A percentile compares a stretch with the other conserved stretches of the same genome.
Conservation (phyloP, 2,329 filamentous ascomycete species). For the Epichloe typhina region DNA sequence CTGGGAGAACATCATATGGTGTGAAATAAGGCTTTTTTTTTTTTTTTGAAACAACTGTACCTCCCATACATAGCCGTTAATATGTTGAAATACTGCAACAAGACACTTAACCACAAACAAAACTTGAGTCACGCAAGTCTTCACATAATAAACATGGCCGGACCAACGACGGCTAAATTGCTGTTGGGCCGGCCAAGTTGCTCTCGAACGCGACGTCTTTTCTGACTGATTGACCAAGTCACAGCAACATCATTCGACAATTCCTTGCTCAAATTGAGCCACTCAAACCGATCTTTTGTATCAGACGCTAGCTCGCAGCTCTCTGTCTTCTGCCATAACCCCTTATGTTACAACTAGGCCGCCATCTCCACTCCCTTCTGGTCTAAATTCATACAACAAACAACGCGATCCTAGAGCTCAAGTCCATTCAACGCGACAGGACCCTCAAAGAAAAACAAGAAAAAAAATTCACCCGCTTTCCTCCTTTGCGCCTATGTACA, state of each 20-base stretch:
- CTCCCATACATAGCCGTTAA: neutral
- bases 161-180: no score
- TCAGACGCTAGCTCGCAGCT: neutral
- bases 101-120: neutral
- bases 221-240: neutral
- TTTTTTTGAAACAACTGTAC: neutral
- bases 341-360: constrained; percentile 4
- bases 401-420: neutral
- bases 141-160: no score
- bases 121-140: no score
- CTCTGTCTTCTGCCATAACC: neutral
- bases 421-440: neutral
- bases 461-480: neutral
- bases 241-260: neutral
- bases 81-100: neutral
- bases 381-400: constrained; percentile 4
- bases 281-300: neutral
- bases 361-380: neutral
- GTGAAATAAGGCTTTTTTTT: neutral
- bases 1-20: neutral
- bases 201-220: no score
- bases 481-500: constrained; percentile 1
- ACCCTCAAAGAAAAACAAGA: neutral
- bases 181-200: no score
- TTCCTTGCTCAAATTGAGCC: neutral